These are phyloP conservation scores for Pontederia paniculata DNA, from an alignment of 176 grass and related monocot genomes.

Conservation along the genomic window DNA sequence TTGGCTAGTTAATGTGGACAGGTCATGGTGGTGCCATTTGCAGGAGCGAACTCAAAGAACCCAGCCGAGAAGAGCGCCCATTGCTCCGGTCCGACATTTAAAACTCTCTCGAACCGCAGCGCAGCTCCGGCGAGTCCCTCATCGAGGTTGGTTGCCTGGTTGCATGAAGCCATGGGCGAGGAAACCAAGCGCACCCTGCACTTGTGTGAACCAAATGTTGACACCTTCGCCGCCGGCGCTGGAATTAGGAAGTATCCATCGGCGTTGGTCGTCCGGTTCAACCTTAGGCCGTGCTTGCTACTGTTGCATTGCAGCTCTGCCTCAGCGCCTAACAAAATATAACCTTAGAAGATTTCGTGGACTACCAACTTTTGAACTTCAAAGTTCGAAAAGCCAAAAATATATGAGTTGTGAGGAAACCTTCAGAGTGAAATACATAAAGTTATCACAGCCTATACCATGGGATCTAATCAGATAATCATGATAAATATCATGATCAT, in stretches of 20 bases:
- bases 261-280: background rate
- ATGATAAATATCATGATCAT: too few relatives aligned
- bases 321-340: background rate
- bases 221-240: background rate
- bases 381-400: too few relatives aligned
- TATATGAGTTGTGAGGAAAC: too few relatives aligned
- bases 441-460: too few relatives aligned
- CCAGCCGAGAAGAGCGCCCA: background rate
- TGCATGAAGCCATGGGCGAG: background rate
- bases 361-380: too few relatives aligned
- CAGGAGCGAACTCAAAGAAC: background rate
- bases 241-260: background rate
- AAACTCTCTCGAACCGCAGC: background rate
- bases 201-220: background rate
- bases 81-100: background rate
- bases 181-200: background rate
- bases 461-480: too few relatives aligned
- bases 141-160: background rate
- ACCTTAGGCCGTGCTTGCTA: background rate
- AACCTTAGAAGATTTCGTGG: too few relatives aligned
- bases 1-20: too few relatives aligned
- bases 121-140: background rate
- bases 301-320: background rate
- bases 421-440: too few relatives aligned
- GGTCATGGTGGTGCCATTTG: background rate